These are phyloP conservation scores for Oryza glumipatula DNA, from an alignment of 176 grass and related monocot species.

Conservation along the genomic window DNA sequence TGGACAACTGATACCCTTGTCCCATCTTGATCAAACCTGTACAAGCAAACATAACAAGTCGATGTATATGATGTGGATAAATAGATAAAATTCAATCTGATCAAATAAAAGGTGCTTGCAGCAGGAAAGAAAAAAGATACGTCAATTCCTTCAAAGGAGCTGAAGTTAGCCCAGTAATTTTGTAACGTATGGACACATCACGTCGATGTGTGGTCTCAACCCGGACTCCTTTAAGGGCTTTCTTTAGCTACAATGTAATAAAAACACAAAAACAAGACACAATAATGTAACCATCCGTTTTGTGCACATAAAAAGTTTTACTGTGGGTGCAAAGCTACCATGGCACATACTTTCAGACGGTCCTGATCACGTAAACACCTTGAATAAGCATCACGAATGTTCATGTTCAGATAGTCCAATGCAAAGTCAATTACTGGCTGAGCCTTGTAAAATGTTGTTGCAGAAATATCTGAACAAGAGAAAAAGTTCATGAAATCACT, in stretches of 20 bases:
- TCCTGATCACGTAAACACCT: slow-evolving; percentile 54
- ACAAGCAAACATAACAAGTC: background rate
- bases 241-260: slow-evolving; percentile 56
- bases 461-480: slow-evolving; percentile 62
- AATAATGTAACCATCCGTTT: background rate
- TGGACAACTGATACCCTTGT: slow-evolving; percentile 51
- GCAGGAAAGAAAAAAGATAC: too few species aligned
- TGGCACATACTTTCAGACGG: slow-evolving; percentile 47
- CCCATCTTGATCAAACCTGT: slow-evolving; percentile 62
- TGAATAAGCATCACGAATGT: slow-evolving; percentile 31
- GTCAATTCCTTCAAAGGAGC: slow-evolving; percentile 45
- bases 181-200: slow-evolving; percentile 55
- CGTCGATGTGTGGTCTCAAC: slow-evolving; percentile 62
- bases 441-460: slow-evolving; percentile 81
- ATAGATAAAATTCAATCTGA: background rate
- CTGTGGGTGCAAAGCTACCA: background rate
- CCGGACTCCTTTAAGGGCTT: slow-evolving; percentile 64
- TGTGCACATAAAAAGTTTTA: background rate
- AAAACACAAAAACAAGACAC: background rate
- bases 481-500: background rate
- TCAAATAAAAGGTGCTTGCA: background rate
- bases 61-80: background rate
- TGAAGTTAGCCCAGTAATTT: slow-evolving; percentile 58
- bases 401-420: slow-evolving; percentile 46
- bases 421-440: slow-evolving; percentile 50